Base-by-base conservation (phyloP, 2,329 filamentous ascomycete genomes). In the Alternaria triticimaculans region DNA sequence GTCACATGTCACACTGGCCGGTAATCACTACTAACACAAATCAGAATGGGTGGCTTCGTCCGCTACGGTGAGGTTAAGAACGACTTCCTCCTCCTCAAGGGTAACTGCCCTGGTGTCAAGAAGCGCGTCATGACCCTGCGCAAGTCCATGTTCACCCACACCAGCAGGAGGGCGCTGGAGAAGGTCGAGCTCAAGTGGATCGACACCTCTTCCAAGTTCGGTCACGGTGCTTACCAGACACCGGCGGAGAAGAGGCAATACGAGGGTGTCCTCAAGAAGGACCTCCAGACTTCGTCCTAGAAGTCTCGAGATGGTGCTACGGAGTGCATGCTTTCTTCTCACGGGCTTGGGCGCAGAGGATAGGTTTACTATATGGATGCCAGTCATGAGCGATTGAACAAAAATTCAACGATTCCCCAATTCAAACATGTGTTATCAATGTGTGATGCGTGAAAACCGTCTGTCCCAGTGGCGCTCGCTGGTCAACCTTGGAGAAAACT, bases 161-260 rank as follows among this genome's bases (percentile, higher is more conserved):
- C 94, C 78, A 97, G 92, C 82, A 89, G 96, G 83, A 94, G 91
- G 84, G 93, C 96, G 61, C 89, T 97, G 81, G 96, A 99, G 92
- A 98, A 99, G 93, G 92, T 98, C 84, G 93, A 95, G 82, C 92
- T 99, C 88, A 99, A 99, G 88, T 99, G 96, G 96, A 99, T 99
- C 92, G 96, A 99, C 82, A 99, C 96, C 79, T 97, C 94, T 69
- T 97, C 94, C 87, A 97, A 99, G 89, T 99, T 99, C 85, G 96
- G 96, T 86, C 96, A 99, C 88, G 96, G 96, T 90, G 95, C 94
- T 81, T 99, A 97, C 93, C 96, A 99, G 89, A 99, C 96, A 72
- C 87, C 91, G 75, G 92, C 92, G 82, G 96, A 99, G 92, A 99
- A 99, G 94, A 93, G 92, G 87, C 90, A 93, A 83, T 96, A 93